Evolutionary conservation across 768 basidiomycete genomes (phyloP).

Genomic region (Auricularia sp.): DNA sequence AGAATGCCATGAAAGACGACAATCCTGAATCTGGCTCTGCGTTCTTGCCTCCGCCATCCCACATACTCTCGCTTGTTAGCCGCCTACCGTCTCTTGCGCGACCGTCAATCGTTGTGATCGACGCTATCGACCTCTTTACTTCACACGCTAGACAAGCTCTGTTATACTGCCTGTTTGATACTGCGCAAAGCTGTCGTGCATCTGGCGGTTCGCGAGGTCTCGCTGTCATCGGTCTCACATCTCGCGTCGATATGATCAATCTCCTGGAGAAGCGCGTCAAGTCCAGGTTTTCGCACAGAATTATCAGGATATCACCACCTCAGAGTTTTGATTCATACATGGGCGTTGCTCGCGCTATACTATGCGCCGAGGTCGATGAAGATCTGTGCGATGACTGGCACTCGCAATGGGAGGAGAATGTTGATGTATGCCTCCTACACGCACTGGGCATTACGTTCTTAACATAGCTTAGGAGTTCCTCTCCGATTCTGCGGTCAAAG

Average conservation of each 20-base stretch:
- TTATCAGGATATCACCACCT: constrained; percentile 66
- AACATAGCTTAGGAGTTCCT: constrained; percentile 37
- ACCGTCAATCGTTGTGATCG: constrained; percentile 76
- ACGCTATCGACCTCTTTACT: constrained; percentile 90
- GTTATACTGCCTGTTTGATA: constrained; percentile 91
- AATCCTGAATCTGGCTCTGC: constrained; percentile 25
- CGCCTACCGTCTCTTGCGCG: constrained; percentile 68
- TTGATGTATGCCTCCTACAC: constrained; percentile 30
- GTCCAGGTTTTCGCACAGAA: constrained; percentile 90
- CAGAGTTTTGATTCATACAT: constrained; percentile 40
- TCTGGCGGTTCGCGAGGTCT: constrained; percentile 54
- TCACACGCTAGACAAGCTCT: constrained; percentile 86
- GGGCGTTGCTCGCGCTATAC: constrained; percentile 34
- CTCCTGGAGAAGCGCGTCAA: constrained; percentile 94
- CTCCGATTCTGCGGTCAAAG: neutral
- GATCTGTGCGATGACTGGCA: constrained; percentile 44
- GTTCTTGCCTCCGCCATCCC: constrained; percentile 54
- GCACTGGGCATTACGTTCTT: neutral
- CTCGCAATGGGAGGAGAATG: constrained; percentile 42
- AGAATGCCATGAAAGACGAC: constrained; percentile 27
- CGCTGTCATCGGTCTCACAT: constrained; percentile 79
- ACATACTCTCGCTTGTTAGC: constrained; percentile 65
- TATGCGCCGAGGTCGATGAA: constrained; percentile 28
- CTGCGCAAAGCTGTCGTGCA: constrained; percentile 75
- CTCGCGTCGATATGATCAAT: constrained; percentile 79